Evolutionary conservation across 1,284 basidiomycete species (phyloP), one percentile per base, ranked within the genome.

Genomic region (Apiotrichum domesticum): DNA sequence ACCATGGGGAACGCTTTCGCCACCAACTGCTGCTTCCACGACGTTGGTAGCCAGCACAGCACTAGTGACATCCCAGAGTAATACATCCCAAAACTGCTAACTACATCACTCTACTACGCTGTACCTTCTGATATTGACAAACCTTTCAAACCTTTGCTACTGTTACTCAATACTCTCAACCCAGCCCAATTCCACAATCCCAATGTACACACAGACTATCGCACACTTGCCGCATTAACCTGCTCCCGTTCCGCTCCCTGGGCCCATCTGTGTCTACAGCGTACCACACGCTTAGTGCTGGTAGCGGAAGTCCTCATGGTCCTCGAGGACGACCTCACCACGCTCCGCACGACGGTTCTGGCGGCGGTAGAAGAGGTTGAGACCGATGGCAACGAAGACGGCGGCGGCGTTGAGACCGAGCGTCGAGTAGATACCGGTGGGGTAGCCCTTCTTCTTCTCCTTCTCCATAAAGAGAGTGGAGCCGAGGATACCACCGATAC

Each of bases 401-500:
- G 65, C 66, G 29, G 59, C 55, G 32, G 63, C 33, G 56, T 51
- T 70, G 56, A 64, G 66, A 6, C 58, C 71, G 33, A 73, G 62
- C 37, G 66, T 63, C 8, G 54, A 51, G 48, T 51, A 65, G 34
- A 63, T 55, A 14, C 63, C 65, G 33, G 62, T 70, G 44, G 58
- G 58, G 58, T 56, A 59, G n/a, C 55, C 52, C 62, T 10, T 35
- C 55, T 56, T 67, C 61, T 42, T 69, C 67, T 69, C 58, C 51
- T 54, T 67, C 75, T 59, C 47, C 47, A 48, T 54, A 55, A 59
- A 59, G 32, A 67, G 63, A 35, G 69, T 57, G 14, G 71, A 71
- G 14, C 76, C 74, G 53, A 78, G 62, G 63, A 79, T 78, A 52
- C 78, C 79, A 21, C 78, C 78, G 42, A 79, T 58, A 56, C 77